phyloP scores from a whole-genome alignment of 2,329 filamentous ascomycete genomes.

The Phoma herbarum region DNA sequence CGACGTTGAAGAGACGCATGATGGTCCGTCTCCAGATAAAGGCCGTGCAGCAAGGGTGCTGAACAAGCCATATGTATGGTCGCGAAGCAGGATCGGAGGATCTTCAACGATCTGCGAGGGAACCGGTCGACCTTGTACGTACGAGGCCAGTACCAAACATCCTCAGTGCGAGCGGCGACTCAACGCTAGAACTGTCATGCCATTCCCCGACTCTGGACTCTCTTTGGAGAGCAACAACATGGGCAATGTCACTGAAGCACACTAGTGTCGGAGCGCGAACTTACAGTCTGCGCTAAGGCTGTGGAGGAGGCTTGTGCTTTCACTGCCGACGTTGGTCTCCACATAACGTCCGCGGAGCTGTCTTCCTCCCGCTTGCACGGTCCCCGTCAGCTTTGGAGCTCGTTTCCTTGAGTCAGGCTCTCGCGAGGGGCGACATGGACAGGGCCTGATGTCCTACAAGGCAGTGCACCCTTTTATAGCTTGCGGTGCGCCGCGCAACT shows the following conservation, averaged over 20 bases:
- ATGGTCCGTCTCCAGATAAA: not conserved
- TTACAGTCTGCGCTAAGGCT: constrained; percentile 1
- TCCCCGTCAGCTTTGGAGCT: not conserved
- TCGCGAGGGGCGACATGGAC: not conserved
- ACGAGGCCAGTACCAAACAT: not conserved
- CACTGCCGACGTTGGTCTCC: constrained; percentile 5
- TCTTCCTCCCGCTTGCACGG: not conserved
- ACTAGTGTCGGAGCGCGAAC: constrained; percentile 8
- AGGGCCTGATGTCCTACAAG: not conserved
- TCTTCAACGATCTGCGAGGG: constrained; percentile 1
- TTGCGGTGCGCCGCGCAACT: not conserved
- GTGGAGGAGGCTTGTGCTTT: not conserved
- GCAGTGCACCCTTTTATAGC: not conserved
- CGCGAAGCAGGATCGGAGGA: not conserved
- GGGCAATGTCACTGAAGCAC: constrained; percentile 13
- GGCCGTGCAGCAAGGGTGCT: not conserved
- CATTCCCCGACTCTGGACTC: not conserved
- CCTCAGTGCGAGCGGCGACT: constrained; percentile 1
- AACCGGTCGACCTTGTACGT: not conserved
- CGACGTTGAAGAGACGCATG: constrained; percentile 2
- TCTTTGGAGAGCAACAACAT: not conserved
- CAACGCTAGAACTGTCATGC: not conserved
- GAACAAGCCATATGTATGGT: not conserved
- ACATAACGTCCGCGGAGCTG: not conserved
- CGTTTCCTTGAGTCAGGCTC: not conserved